These are phyloP conservation scores for Paraconiothyrium brasiliense DNA, from an alignment of 2,329 filamentous ascomycete species.

Conservation along the genomic window DNA sequence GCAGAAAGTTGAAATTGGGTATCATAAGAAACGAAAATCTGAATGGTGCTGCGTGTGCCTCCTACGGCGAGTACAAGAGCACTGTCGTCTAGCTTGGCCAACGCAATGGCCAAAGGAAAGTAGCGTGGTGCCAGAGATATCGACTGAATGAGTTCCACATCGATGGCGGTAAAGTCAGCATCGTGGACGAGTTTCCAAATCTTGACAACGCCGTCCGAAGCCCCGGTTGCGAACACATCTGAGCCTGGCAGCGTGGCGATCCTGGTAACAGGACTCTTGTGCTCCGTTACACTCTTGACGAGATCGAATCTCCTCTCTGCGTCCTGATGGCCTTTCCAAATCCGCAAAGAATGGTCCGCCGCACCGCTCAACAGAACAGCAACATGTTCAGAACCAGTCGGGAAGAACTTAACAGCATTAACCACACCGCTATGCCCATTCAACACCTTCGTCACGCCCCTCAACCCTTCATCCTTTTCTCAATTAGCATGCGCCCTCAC, in stretches of 20 bases:
- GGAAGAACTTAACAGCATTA: conserved; percentile 83
- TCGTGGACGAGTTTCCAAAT: conserved; percentile 71
- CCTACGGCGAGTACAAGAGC: conserved; percentile 80
- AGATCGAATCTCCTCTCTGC: conserved; percentile 49
- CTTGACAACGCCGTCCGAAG: conserved; percentile 70
- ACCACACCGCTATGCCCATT: conserved; percentile 81
- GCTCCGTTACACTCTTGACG: conserved; percentile 66
- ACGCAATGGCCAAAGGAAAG: conserved; percentile 80
- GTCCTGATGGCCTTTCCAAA: conserved; percentile 61
- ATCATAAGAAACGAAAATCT: conserved; percentile 74
- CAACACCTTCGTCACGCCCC: conserved; percentile 73
- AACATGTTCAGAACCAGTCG: conserved; percentile 56
- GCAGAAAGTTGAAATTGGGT: conserved; percentile 74
- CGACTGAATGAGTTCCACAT: conserved; percentile 54
- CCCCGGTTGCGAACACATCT: conserved; percentile 65
- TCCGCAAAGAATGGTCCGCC: conserved; percentile 77
- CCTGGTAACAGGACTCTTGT: conserved; percentile 78
- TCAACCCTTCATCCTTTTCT: conserved; percentile 52
- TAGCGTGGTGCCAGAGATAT: conserved; percentile 79
- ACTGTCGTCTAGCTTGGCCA: conserved; percentile 68
- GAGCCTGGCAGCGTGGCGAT: conserved; percentile 59
- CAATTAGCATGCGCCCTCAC: conserved; percentile 23
- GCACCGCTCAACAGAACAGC: conserved; percentile 79
- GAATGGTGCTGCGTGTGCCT: conserved; percentile 83
- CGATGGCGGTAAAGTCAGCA: conserved; percentile 35